Percentiles rank a stretch among this genome's conserved stretches.
phyloP scores from a whole-genome alignment of 2,329 filamentous ascomycete species.

The Arthrinium puccinioides region DNA sequence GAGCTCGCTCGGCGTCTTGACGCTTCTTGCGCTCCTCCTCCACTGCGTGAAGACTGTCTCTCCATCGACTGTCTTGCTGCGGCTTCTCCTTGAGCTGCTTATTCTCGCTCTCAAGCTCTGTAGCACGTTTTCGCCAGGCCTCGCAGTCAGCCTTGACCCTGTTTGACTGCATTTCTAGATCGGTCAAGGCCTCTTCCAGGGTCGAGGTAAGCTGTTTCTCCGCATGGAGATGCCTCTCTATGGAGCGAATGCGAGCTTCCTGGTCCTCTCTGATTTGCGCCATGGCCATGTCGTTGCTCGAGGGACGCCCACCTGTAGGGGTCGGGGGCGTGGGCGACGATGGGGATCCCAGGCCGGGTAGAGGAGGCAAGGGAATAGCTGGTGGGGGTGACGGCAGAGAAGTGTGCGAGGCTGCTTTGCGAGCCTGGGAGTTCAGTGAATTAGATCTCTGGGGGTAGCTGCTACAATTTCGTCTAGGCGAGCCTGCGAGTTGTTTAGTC shows the following conservation, averaged over 20 bases:
- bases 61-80: constrained; percentile 49
- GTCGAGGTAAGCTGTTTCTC: constrained; percentile 96
- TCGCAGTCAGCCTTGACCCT: constrained; percentile 89
- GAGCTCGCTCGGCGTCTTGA: constrained; percentile 80
- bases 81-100: constrained; percentile 55
- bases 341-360: constrained; percentile 56
- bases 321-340: constrained; percentile 41
- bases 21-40: constrained; percentile 95
- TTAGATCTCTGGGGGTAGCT: constrained; percentile 47
- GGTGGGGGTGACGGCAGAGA: constrained; percentile 91
- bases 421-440: constrained; percentile 60
- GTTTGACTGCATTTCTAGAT: constrained; percentile 86
- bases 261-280: constrained; percentile 88
- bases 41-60: constrained; percentile 69
- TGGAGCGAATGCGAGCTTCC: constrained; percentile 87
- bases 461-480: constrained; percentile 18
- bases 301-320: constrained; percentile 57
- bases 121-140: constrained; percentile 80
- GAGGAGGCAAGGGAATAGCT: constrained; percentile 87
- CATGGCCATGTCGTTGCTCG: constrained; percentile 71
- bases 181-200: constrained; percentile 88
- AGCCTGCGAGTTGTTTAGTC: constrained; percentile 21
- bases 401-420: constrained; percentile 75
- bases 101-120: constrained; percentile 65
- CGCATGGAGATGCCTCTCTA: constrained; percentile 92